Percentiles rank a stretch among this genome's conserved stretches.
Conservation (phyloP, 1,284 basidiomycete genomes). For the Tilletia setariae region DNA sequence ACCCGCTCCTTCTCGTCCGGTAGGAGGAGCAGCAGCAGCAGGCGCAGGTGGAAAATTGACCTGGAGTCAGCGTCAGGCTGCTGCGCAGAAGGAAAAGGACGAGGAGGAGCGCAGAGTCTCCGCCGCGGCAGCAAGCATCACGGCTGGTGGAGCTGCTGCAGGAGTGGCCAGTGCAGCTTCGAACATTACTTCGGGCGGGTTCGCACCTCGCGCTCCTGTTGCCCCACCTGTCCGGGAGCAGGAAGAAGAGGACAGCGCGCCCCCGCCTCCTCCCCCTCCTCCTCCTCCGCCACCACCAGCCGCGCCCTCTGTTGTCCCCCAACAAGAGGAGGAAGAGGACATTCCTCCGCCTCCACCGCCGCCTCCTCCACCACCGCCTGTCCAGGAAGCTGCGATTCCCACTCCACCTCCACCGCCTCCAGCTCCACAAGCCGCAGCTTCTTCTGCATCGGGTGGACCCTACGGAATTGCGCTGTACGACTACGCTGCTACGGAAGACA, state of each 20-base stretch:
- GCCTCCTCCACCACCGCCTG: constrained; percentile 30
- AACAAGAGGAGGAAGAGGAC: constrained; percentile 2
- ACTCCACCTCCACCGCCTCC: constrained; percentile 8
- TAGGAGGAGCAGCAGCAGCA: constrained; percentile 32
- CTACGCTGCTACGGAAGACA: constrained; percentile 50
- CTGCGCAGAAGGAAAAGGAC: constrained; percentile 42
- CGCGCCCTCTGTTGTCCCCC: background rate
- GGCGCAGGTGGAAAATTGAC: constrained; percentile 40
- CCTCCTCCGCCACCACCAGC: constrained; percentile 13
- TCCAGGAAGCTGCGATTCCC: constrained; percentile 24
- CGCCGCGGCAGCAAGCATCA: constrained; percentile 11
- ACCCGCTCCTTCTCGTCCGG: constrained; percentile 27
- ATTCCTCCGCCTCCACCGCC: constrained; percentile 18
- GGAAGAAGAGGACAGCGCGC: constrained; percentile 17
- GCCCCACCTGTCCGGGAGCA: constrained; percentile 25
- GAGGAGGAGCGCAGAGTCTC: constrained; percentile 31
- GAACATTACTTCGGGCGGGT: constrained; percentile 16
- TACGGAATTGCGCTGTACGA: constrained; percentile 46
- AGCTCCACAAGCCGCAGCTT: constrained; percentile 5
- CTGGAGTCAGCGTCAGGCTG: constrained; percentile 52
- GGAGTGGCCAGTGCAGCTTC: too few species aligned
- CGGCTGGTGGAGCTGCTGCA: background rate
- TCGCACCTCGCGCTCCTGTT: constrained; percentile 24
- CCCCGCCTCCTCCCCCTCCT: constrained; percentile 29
- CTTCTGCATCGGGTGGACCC: constrained; percentile 21